Percentiles rank a stretch among this genome's conserved stretches.
phyloP scores from a whole-genome alignment of 2,329 filamentous ascomycete genomes.

The Talaromyces verruculosus region DNA sequence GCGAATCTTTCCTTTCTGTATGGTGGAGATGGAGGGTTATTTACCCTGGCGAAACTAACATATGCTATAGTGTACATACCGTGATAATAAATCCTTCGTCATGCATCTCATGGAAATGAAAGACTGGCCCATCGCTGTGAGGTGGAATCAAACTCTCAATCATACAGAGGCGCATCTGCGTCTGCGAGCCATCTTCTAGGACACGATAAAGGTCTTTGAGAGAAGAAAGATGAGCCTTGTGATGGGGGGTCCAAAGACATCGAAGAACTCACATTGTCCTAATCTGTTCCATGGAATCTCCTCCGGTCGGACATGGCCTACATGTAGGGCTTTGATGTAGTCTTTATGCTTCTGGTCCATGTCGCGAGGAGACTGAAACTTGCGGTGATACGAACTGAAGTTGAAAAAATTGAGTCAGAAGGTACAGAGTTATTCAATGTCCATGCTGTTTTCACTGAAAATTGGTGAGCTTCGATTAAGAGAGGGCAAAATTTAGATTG shows the following conservation, averaged over 20 bases:
- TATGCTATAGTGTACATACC: too few relatives aligned
- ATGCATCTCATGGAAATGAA: conserved; percentile 60
- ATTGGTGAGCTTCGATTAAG: neutral
- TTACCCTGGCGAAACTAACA: neutral
- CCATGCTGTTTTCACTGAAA: too few relatives aligned
- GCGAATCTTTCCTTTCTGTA: conserved; percentile 47
- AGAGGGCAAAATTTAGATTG: too few relatives aligned
- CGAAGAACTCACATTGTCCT: conserved; percentile 13
- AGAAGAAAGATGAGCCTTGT: neutral
- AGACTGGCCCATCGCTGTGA: conserved; percentile 47
- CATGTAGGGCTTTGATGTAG: conserved; percentile 10
- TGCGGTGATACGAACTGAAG: too few relatives aligned
- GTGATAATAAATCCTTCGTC: conserved; percentile 52
- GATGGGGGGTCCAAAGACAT: neutral
- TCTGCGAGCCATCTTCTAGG: neutral
- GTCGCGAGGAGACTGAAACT: neutral
- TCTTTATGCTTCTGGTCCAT: conserved; percentile 10
- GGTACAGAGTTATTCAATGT: too few relatives aligned
- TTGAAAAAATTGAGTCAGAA: neutral
- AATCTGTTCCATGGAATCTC: conserved; percentile 15
- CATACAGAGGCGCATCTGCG: conserved; percentile 31
- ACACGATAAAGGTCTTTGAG: neutral
- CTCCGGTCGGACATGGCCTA: conserved; percentile 15
- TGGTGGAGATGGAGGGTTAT: neutral
- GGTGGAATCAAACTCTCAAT: conserved; percentile 51